A percentile compares a stretch with the other conserved stretches of the same genome.
These are phyloP conservation scores for Arachis stenosperma DNA, from an alignment of 306 rosid genomes.

Conservation along the genomic window DNA sequence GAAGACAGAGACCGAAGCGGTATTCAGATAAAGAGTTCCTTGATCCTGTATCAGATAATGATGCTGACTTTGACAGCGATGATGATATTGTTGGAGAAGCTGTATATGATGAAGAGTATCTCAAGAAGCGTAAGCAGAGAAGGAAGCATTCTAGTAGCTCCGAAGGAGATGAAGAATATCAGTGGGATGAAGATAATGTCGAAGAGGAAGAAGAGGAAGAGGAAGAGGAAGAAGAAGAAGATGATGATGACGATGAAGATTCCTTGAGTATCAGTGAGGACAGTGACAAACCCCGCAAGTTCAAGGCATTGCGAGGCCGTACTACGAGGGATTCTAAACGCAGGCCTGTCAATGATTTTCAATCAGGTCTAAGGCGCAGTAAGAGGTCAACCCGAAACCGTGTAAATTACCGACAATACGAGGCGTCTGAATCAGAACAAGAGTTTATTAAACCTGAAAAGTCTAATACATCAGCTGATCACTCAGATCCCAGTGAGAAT, in stretches of 20 bases:
- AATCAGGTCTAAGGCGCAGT: conserved; percentile 93
- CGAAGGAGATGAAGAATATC: conserved; percentile 97
- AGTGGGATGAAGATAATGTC: conserved; percentile 83
- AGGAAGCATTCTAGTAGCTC: conserved; percentile 88
- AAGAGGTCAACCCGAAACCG: conserved; percentile 88
- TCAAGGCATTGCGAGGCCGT: conserved; percentile 70
- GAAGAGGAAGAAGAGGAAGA: conserved; percentile 77
- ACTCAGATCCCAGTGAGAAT: conserved; percentile 71
- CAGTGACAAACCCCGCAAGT: conserved; percentile 73
- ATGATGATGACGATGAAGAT: conserved; percentile 62
- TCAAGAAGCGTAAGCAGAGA: conserved; percentile 83
- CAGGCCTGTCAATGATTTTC: conserved; percentile 82
- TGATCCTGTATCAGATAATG: conserved; percentile 79
- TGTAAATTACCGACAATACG: conserved; percentile 77
- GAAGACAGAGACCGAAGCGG: conserved; percentile 84
- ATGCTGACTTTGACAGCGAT: conserved; percentile 82
- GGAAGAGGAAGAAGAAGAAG: conserved; percentile 84
- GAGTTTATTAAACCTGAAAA: conserved; percentile 70
- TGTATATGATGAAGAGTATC: conserved; percentile 91
- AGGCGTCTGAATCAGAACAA: conserved; percentile 84
- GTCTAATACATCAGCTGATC: conserved; percentile 59
- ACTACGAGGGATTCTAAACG: conserved; percentile 85
- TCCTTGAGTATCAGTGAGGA: conserved; percentile 85
- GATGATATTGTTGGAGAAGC: conserved; percentile 99
- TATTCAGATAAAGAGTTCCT: conserved; percentile 86